These are phyloP conservation scores for Delitschia confertaspora DNA, from an alignment of 495 filamentous ascomycete species.

Conservation along the genomic window DNA sequence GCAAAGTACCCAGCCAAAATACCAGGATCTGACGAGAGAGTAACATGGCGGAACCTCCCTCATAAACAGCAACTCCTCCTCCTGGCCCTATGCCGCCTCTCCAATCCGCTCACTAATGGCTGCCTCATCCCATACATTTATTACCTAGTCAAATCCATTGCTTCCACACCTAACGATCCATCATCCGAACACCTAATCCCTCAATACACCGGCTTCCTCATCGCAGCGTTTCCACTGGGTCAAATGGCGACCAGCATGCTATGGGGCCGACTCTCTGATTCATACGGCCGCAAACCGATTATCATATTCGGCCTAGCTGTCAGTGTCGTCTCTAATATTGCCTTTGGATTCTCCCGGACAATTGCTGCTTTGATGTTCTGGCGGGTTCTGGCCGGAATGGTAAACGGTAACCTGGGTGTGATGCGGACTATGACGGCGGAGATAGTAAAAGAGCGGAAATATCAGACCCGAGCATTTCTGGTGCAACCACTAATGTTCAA, in stretches of 20 bases:
- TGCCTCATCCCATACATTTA: constrained; percentile 55
- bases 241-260: constrained; percentile 71
- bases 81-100: constrained; percentile 58
- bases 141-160: constrained; percentile 42
- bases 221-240: constrained; percentile 65
- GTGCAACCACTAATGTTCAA: constrained; percentile 75
- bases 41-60: constrained; percentile 42
- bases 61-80: constrained; percentile 62
- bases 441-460: constrained; percentile 50
- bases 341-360: constrained; percentile 68
- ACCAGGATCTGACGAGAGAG: constrained; percentile 8
- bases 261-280: constrained; percentile 67
- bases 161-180: constrained; percentile 21
- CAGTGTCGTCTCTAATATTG: constrained; percentile 60
- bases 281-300: constrained; percentile 61
- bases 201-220: constrained; percentile 62
- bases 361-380: constrained; percentile 65
- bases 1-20: constrained; percentile 3
- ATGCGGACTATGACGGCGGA: constrained; percentile 62
- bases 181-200: constrained; percentile 42
- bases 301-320: constrained; percentile 60
- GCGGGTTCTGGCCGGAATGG: constrained; percentile 59
- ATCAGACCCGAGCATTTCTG: constrained; percentile 72
- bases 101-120: constrained; percentile 64
- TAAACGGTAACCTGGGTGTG: constrained; percentile 63